Evolutionary conservation across 257 asterid genomes (phyloP), one percentile per base, ranked within the genome.

Genomic region (Catharanthus roseus): DNA sequence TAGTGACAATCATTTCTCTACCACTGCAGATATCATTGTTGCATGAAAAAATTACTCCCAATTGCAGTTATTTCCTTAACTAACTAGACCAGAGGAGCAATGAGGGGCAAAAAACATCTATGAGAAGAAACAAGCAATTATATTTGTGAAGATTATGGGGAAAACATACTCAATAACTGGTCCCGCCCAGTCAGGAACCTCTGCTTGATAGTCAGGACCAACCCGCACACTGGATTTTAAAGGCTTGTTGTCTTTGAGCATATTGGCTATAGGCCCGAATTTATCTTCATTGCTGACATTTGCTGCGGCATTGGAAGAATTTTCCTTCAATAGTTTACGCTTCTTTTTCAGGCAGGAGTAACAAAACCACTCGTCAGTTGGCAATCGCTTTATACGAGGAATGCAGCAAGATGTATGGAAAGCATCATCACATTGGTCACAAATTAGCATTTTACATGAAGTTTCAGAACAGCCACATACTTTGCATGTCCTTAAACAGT

Each of bases 321-420:
- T 89, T 74, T 85, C 88, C 34, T 74, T 89, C 84, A 85, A 74
- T 73, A 82, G 70, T 67, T 80, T 85, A 45, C 74, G 85, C 82
- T 85, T 91, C 86, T 83, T 87, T 77, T 83, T 88, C 86, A 81
- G 72, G 84, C 99, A 93, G 65, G 93, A 83, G 69, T 77, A 68
- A 66, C 97, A 93, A 74, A 86, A 82, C 96, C 96, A 91, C 80
- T 93, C 96, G 28, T 83, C 82, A 71, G 69, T 85, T 29, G 96
- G 93, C 65, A 85, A 64, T 78, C 76, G 78, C 79, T 75, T 77
- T 64, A 86, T 68, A 61, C 72, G 81, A 70, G 95, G 95, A 63
- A 72, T 80, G 81, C 78, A 85, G 89, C 99, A 93, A 77, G 89
- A 77, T 63, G 83, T 64, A 81, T 93, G 97, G 78, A 91, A 91